Percentiles rank a stretch among this genome's conserved stretches.
Conservation (phyloP, 2,329 filamentous ascomycete species). For the Thielaviopsis populi region DNA sequence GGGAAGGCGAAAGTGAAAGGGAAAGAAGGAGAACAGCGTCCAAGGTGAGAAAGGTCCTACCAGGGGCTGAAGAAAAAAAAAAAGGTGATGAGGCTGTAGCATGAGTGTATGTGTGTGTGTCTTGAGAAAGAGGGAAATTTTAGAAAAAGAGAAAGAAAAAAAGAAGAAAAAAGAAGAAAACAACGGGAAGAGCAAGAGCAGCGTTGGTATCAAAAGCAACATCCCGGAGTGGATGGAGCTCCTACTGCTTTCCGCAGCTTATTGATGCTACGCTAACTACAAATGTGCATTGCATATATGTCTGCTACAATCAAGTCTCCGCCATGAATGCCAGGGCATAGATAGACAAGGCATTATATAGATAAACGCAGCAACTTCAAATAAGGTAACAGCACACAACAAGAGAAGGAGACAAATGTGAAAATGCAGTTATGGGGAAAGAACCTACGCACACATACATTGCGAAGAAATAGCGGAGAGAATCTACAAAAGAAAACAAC, state of each 20-base stretch:
- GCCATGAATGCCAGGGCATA: not conserved
- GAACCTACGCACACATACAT: not conserved
- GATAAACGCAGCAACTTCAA: not conserved
- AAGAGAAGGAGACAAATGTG: not conserved
- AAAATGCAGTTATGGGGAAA: not conserved
- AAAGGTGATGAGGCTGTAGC: not conserved
- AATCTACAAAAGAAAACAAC: not conserved
- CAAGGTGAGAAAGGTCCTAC: not conserved
- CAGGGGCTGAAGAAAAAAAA: conserved; percentile 4
- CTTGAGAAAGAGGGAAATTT: not conserved
- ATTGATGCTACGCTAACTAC: not conserved
- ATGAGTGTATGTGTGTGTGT: not conserved
- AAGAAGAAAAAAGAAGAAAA: not conserved
- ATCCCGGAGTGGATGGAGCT: not conserved
- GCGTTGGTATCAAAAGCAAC: not conserved
- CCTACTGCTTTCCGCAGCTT: not conserved
- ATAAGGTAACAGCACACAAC: not conserved
- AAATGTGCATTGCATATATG: not conserved
- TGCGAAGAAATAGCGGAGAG: not conserved
- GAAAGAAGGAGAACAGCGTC: not conserved
- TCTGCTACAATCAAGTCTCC: not conserved
- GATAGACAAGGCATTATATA: not conserved
- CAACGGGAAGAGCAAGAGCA: not conserved
- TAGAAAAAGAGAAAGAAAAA: not conserved
- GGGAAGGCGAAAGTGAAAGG: not conserved